A percentile compares a stretch with the other conserved stretches of the same genome.
Conservation (phyloP, 2,329 filamentous ascomycete genomes). For the Colletotrichum abscissum region DNA sequence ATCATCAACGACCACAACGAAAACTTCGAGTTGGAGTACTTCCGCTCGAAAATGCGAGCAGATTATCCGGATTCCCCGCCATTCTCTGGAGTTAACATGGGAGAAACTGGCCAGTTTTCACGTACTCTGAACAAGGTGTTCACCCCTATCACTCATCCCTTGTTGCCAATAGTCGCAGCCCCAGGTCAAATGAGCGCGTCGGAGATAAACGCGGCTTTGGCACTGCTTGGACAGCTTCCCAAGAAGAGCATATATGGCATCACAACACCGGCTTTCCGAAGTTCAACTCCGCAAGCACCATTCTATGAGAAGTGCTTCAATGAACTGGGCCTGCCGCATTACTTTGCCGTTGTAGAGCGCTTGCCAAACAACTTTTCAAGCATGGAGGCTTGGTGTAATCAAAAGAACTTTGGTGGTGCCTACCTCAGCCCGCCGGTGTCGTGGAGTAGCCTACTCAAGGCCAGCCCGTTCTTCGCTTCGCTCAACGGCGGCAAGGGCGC, state of each 20-base stretch:
- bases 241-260: conserved; percentile 86
- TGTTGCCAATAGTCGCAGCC: conserved; percentile 85
- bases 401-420: conserved; percentile 83
- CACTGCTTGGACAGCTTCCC: conserved; percentile 83
- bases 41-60: conserved; percentile 79
- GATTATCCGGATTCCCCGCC: conserved; percentile 77
- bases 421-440: conserved; percentile 81
- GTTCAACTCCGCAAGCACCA: conserved; percentile 76
- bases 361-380: conserved; percentile 72
- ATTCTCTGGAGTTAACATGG: conserved; percentile 89
- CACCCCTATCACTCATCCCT: conserved; percentile 87
- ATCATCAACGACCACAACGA: conserved; percentile 85
- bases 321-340: conserved; percentile 86
- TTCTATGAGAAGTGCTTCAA: conserved; percentile 90
- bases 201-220: conserved; percentile 84
- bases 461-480: conserved; percentile 61
- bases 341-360: conserved; percentile 80
- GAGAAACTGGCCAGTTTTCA: conserved; percentile 85
- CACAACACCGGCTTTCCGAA: conserved; percentile 73
- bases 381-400: conserved; percentile 78
- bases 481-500: conserved; percentile 64
- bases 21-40: conserved; percentile 92
- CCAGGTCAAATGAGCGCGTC: conserved; percentile 88
- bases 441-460: conserved; percentile 68
- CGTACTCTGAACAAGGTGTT: conserved; percentile 87